Percentiles rank a stretch among this genome's conserved stretches.
Evolutionary conservation across 306 rosid genomes (phyloP).

Genomic region (Ceratonia siliqua): DNA sequence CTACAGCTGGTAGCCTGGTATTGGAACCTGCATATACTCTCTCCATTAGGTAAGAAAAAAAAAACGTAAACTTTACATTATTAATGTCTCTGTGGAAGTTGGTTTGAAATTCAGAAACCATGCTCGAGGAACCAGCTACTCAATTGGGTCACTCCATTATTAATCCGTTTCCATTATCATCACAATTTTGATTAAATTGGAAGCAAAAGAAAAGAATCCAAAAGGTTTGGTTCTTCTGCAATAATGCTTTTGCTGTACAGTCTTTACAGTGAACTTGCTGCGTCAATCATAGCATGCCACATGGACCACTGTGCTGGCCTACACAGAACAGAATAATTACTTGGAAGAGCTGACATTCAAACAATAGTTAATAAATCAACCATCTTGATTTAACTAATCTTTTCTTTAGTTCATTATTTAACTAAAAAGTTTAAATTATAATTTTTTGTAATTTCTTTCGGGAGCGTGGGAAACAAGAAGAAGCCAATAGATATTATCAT

Average conservation of each 20-base stretch:
- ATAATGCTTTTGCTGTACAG: constrained; percentile 8
- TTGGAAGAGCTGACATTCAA: too few relatives aligned
- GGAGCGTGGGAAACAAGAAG: too few relatives aligned
- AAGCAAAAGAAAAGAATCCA: constrained; percentile 33
- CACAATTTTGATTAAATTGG: constrained; percentile 37
- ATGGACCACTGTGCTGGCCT: constrained; percentile 1
- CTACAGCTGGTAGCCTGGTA: too few relatives aligned
- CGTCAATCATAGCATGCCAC: constrained; percentile 32
- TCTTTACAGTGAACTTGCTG: constrained; percentile 4
- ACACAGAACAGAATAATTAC: neutral
- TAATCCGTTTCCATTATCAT: constrained; percentile 27
- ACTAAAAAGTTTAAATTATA: too few relatives aligned
- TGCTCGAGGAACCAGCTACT: neutral
- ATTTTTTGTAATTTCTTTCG: too few relatives aligned
- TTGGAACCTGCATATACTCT: neutral
- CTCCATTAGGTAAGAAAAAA: too few relatives aligned
- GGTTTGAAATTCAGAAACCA: neutral
- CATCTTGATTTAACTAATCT: neutral
- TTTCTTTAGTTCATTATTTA: too few relatives aligned
- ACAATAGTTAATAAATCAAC: neutral
- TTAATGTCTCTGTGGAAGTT: too few relatives aligned
- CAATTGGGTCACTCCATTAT: constrained; percentile 27
- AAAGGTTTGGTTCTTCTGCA: constrained; percentile 13
- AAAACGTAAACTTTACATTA: too few relatives aligned
- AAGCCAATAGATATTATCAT: neutral